Conservation (phyloP, 345 rosid species). For the Eucalyptus pumila region DNA sequence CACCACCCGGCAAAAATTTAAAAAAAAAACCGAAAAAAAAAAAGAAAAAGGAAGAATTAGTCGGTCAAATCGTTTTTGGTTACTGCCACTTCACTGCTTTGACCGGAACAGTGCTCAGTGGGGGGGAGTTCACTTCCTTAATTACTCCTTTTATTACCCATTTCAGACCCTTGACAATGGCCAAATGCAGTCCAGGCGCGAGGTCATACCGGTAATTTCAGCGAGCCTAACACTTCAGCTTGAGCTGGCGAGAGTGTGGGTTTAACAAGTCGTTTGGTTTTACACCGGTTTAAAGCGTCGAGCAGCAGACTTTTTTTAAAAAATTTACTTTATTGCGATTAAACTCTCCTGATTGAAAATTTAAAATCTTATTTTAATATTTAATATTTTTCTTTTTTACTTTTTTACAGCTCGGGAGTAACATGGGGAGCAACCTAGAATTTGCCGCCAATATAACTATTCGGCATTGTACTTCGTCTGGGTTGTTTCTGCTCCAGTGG, state of each 20-base stretch:
- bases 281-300: background rate
- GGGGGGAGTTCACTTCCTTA: background rate
- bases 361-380: background rate
- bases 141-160: background rate
- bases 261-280: background rate
- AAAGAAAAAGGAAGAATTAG: background rate
- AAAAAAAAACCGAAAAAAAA: constrained; percentile 4
- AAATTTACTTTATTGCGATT: background rate
- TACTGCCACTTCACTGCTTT: background rate
- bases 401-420: constrained; percentile 31
- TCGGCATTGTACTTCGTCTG: constrained; percentile 37
- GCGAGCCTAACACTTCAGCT: background rate
- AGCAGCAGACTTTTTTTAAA: background rate
- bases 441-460: constrained; percentile 60
- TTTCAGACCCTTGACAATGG: background rate
- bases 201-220: background rate
- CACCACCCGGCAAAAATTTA: background rate
- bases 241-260: background rate
- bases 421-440: constrained; percentile 83
- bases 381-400: background rate
- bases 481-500: constrained; percentile 30
- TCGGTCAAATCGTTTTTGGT: background rate
- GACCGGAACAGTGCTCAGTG: background rate
- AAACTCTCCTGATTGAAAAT: background rate
- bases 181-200: background rate